Percentiles rank a stretch among this genome's conserved stretches.
These are phyloP conservation scores for Phytopythium sindhum DNA, from an alignment of 352 stramenopile genomes.

Conservation along the genomic window DNA sequence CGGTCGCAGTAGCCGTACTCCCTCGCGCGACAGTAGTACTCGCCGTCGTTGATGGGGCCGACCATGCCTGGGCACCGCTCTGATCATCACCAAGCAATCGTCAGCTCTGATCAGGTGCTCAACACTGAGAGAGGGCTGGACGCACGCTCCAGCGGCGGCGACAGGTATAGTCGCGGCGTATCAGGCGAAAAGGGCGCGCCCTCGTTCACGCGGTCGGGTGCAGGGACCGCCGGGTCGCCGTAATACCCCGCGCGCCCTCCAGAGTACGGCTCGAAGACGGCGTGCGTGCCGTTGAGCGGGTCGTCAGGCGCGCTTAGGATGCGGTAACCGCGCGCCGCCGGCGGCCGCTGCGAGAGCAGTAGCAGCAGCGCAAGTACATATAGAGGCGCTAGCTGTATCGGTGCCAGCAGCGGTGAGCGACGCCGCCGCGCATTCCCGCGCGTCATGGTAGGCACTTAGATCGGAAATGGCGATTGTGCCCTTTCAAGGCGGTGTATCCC, in stretches of 20 bases:
- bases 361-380: slow-evolving; percentile 4
- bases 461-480: not conserved
- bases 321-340: slow-evolving; percentile 23
- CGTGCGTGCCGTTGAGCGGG: slow-evolving; percentile 22
- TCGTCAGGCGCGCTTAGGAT: slow-evolving; percentile 33
- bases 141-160: slow-evolving; percentile 34
- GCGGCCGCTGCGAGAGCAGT: not conserved
- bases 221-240: slow-evolving; percentile 65
- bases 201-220: slow-evolving; percentile 81
- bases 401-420: not conserved
- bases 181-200: slow-evolving; percentile 73
- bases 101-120: slow-evolving; percentile 12
- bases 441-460: not conserved
- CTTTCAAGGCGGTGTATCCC: not conserved
- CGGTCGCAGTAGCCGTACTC: slow-evolving; percentile 95
- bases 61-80: slow-evolving; percentile 81
- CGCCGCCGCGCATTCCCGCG: not conserved
- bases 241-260: slow-evolving; percentile 78
- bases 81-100: slow-evolving; percentile 6
- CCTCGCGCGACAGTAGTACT: slow-evolving; percentile 90
- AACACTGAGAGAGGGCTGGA: slow-evolving; percentile 13
- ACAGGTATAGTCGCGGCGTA: slow-evolving; percentile 55
- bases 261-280: slow-evolving; percentile 83
- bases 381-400: slow-evolving; percentile 5
- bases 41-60: slow-evolving; percentile 82